Evolutionary conservation across 139 green algal species (phyloP).

Genomic region (Yamagishiella unicocca): DNA sequence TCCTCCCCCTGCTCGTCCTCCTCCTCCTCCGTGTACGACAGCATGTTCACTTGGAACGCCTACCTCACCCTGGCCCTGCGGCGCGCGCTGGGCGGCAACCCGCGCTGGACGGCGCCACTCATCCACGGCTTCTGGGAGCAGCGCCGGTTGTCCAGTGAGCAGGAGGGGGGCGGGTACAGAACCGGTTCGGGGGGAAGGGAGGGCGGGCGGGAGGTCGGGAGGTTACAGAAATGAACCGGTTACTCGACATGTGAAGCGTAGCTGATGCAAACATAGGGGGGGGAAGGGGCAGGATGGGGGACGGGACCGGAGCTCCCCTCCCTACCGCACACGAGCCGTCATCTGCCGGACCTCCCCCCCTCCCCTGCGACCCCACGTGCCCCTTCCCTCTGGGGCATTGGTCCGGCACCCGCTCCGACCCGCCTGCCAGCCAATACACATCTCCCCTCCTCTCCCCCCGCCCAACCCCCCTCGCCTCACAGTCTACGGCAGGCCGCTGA

Average conservation of each 20-base stretch:
- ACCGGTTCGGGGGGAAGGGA: not conserved
- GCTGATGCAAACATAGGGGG: no score
- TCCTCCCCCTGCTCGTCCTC: not conserved
- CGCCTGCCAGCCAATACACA: not conserved
- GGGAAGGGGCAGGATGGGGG: not conserved
- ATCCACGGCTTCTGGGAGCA: slow-evolving; percentile 96
- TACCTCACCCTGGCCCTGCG: slow-evolving; percentile 84
- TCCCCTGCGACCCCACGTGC: not conserved
- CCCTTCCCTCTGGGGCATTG: not conserved
- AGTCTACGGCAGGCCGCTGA: slow-evolving; percentile 87
- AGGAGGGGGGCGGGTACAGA: not conserved
- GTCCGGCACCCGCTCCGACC: no score
- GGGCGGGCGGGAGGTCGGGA: not conserved
- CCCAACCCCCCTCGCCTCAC: not conserved
- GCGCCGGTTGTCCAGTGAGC: slow-evolving; percentile 69
- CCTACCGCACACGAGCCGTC: not conserved
- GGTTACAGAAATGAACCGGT: no score
- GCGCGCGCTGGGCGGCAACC: slow-evolving; percentile 57
- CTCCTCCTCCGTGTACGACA: slow-evolving; percentile 52
- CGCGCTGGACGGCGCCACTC: slow-evolving; percentile 87
- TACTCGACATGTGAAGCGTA: no score
- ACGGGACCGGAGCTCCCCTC: not conserved
- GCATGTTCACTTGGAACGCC: slow-evolving; percentile 96
- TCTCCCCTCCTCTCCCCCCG: not conserved
- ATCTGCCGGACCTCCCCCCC: not conserved